Conservation (phyloP, 768 basidiomycete species). For the Clavaria fumosa region DNA sequence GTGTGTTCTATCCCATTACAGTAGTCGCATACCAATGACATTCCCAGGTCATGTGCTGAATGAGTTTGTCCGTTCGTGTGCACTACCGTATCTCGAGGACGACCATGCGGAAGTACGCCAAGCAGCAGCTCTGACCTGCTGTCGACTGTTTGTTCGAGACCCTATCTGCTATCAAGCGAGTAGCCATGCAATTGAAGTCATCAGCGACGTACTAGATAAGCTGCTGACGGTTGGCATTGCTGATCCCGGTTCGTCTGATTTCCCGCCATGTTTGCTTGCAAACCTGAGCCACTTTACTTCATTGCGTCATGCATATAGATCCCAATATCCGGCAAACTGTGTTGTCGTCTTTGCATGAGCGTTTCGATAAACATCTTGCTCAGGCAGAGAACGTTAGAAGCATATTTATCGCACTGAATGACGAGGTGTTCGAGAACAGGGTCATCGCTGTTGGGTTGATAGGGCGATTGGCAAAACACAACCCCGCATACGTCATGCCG, state of each 20-base stretch:
- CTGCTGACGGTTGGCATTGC: slow-evolving; percentile 89
- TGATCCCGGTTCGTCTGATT: slow-evolving; percentile 56
- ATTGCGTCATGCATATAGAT: slow-evolving; percentile 29
- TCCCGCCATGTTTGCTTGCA: slow-evolving; percentile 6
- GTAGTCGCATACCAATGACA: background rate
- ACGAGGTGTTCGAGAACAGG: slow-evolving; percentile 89
- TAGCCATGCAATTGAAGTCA: slow-evolving; percentile 90
- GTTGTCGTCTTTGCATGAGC: slow-evolving; percentile 71
- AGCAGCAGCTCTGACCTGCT: slow-evolving; percentile 86
- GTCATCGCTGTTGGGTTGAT: slow-evolving; percentile 84
- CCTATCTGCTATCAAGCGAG: slow-evolving; percentile 94
- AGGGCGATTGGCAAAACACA: slow-evolving; percentile 85
- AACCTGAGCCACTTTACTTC: slow-evolving; percentile 1
- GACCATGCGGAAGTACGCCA: slow-evolving; percentile 78
- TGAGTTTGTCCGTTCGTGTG: slow-evolving; percentile 87
- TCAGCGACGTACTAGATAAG: slow-evolving; percentile 96
- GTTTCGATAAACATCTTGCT: slow-evolving; percentile 92
- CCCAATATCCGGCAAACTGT: slow-evolving; percentile 76
- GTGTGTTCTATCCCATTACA: slow-evolving; percentile 23
- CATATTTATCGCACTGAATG: slow-evolving; percentile 92
- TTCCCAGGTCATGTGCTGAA: slow-evolving; percentile 74
- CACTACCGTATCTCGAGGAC: slow-evolving; percentile 86
- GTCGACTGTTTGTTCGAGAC: slow-evolving; percentile 81
- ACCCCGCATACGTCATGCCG: slow-evolving; percentile 98
- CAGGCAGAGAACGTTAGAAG: slow-evolving; percentile 98